Base-by-base conservation (phyloP, 805 yeast genomes). In the Groenewaldozyma salmanticensis region DNA sequence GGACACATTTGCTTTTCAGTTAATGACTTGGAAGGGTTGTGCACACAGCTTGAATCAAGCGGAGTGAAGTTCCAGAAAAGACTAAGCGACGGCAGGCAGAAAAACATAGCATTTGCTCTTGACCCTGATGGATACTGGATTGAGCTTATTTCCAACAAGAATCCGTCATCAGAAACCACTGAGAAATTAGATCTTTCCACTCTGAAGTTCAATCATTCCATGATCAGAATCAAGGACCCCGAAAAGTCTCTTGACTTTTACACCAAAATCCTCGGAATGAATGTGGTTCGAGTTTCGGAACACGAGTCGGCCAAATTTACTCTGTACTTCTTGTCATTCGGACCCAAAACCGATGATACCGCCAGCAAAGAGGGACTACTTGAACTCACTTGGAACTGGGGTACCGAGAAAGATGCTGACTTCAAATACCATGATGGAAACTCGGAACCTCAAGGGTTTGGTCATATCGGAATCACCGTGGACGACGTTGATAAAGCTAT, bases 81-180 rank as follows among this genome's bases (percentile, higher is more conserved):
- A 57, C 67, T 88, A 50, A 62, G 75, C 31, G 97, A 90, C 58
- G 98, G 98, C 29, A 78, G 96, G 63, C 95, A 85, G 65, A 79
- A 78, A 62, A 72, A 86, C 61, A 88, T 92, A 66, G 97, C 97
- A 0, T 92, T 90, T 62, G 94, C 81, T 4, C 72, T 88, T 52
- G 98, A 92, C 56, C 96, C 97, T 4, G 90, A 90, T 63, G 92
- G 92, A 53, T 92, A 92, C 66, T 90, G 98, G 98, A 74, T 90
- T 54, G 98, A 90, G 68, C 65, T 90, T 55, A 74, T 90, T 51
- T 77, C 77, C 54, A 79, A 75, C 52, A 72, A 66, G 19, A 66
- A 53, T 21, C 58, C 50, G 21, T 62, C 78, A 17, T 66, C 68
- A 44, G 39, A 48, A 7, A 46, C 53, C 17, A 41, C 38, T 11